Conservation (phyloP, 179 eudicot genomes). For the Silene coronaria region DNA sequence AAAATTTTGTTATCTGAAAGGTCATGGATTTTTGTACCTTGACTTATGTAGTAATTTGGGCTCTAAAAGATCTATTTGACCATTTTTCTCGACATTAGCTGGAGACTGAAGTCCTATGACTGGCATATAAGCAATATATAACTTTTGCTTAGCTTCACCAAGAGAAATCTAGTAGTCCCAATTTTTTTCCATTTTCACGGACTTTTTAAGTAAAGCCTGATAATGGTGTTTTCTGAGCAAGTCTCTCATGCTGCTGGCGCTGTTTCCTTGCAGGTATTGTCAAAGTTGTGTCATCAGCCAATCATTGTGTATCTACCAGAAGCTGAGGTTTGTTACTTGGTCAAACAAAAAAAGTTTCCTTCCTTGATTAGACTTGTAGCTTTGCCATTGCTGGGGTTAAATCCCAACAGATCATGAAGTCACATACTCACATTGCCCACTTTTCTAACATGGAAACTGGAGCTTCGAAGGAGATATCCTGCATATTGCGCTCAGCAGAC, state of each 20-base stretch:
- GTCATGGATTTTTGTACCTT: neutral
- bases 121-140: neutral
- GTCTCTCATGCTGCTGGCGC: slow-evolving; percentile 16
- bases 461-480: neutral
- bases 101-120: neutral
- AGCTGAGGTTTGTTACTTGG: slow-evolving; percentile 53
- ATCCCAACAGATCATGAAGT: neutral
- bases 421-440: neutral
- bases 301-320: slow-evolving; percentile 79
- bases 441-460: neutral
- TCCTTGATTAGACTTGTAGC: neutral
- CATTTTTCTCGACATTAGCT: neutral
- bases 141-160: neutral
- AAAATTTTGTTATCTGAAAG: neutral
- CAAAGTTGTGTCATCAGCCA: slow-evolving; percentile 75
- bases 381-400: neutral
- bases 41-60: neutral
- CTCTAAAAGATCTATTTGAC: neutral
- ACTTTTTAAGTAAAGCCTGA: neutral
- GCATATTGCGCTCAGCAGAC: no score
- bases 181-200: neutral
- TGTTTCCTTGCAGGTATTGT: slow-evolving; percentile 49
- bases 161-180: neutral
- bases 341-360: neutral
- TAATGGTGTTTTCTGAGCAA: neutral